Evolutionary conservation across 345 rosid species (phyloP).

Genomic region (Gossypium australe): DNA sequence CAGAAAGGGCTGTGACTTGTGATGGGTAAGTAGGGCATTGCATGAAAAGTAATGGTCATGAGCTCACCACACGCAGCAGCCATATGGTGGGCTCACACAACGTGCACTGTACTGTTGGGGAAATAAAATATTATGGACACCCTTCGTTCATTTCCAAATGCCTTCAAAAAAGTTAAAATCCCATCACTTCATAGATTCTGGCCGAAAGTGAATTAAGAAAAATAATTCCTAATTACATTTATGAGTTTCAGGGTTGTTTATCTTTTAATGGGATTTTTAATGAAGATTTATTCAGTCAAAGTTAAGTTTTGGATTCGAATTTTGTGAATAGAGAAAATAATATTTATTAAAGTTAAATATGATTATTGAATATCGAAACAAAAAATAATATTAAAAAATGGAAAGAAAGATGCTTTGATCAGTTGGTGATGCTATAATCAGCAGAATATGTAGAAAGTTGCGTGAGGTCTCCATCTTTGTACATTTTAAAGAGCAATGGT

Average conservation of each 20-base stretch:
- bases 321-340: no score
- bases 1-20: neutral
- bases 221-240: neutral
- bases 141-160: neutral
- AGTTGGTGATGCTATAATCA: neutral
- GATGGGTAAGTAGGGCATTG: neutral
- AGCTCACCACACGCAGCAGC: neutral
- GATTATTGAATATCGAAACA: no score
- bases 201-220: neutral
- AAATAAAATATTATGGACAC: neutral
- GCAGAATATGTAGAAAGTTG: neutral
- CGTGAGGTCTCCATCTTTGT: neutral
- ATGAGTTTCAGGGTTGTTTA: no score
- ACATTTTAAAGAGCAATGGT: neutral
- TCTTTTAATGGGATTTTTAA: no score
- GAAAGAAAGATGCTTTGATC: no score
- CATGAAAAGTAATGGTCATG: neutral
- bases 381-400: no score
- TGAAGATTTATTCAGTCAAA: no score
- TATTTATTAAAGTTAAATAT: no score
- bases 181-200: neutral
- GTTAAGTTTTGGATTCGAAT: no score
- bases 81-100: neutral
- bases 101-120: neutral
- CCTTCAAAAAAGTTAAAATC: neutral